Base-by-base conservation (phyloP, 2,329 filamentous ascomycete genomes). In the Claviceps paspali region DNA sequence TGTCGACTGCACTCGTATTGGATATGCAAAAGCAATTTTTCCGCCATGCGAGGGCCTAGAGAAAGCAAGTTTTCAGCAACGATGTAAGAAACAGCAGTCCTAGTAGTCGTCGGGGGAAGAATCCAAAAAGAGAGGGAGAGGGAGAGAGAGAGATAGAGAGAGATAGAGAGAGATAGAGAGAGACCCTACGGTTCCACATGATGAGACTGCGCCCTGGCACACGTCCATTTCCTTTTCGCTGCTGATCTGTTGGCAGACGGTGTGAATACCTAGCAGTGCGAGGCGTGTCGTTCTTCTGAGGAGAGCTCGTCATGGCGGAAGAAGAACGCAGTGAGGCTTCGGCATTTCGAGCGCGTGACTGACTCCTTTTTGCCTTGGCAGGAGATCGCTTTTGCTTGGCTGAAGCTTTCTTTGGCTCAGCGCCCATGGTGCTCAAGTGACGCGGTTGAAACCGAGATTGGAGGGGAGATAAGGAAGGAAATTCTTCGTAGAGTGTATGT, bases 11-110 rank as follows among this genome's bases (percentile, higher is more conserved):
- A 56, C 43, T 67, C 64, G 24, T 62, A 67, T 9, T 59, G 49
- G 1, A 65, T 43, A 38, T 57, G 47, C 1, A 67, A 48, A 0
- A 67, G 39, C 0, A 65, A 43, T 45, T 67, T 67, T 27, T 67
- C 64, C 1, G 53, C 49, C 61, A 67, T 68, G 8, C 63, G 57
- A 8, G 61, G 56, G 1, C 61, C 64, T 68, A n/a, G 26, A 14
- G 22, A 35, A 3, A 28, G 11, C n/a, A 19, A 1, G 6, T 22
- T 15, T n/a, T n/a, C n/a, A 29, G 28, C 28, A 18, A 29, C 3
- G 28, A n/a, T 21, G 17, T 21, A 9, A 24, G 14, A 33, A 26
- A 17, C 14, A 8, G n/a, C n/a, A n/a, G n/a, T n/a, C n/a, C n/a
- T n/a, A n/a, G n/a, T n/a, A n/a, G n/a, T n/a, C n/a, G n/a, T n/a